Evolutionary conservation across 257 asterid genomes (phyloP), one percentile per base, ranked within the genome.

Genomic region (Dorcoceras hygrometricum): DNA sequence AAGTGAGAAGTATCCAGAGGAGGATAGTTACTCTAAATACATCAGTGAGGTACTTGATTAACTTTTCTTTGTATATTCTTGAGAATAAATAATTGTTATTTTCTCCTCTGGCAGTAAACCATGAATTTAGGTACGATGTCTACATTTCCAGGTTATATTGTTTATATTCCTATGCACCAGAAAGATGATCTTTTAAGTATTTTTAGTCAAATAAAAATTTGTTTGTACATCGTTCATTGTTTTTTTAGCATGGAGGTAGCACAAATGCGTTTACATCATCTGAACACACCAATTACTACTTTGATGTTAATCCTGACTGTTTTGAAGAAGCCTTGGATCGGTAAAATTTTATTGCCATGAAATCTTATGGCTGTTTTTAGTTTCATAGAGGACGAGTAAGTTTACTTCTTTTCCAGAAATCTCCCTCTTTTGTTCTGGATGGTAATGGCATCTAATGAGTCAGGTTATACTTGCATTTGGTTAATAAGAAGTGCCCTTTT

Each of bases 311-410:
- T 83, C 91, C 90, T 36, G 96, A 93, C 73, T 67, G 81, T 65
- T 90, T 90, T 68, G 96, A 88, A 63, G 99, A 90, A 74, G 99
- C 97, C 60, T 71, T 93, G 86, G 99, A 93, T 85, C 88, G 99
- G 99, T 87, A 75, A 27, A 72, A 36, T 39, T 57, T 32, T 18
- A 36, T 73, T 59, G 54, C 36, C 28, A 54, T 55, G 58, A 59
- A 28, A 5, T 57, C 53, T 50, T 63, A 61, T 4, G 68, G 54
- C 19, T 48, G 50, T 53, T 46, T 66, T 43, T 26, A 32, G 61
- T 55, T 18, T 51, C 22, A 16, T 71, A n/a, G n/a, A n/a, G n/a
- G n/a, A n/a, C n/a, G n/a, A n/a, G n/a, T n/a, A n/a, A n/a, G n/a
- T n/a, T n/a, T n/a, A n/a, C n/a, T n/a, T n/a, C n/a, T n/a, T n/a